Conservation (phyloP, 2,329 filamentous ascomycete species). For the Cladophialophora bantiana region DNA sequence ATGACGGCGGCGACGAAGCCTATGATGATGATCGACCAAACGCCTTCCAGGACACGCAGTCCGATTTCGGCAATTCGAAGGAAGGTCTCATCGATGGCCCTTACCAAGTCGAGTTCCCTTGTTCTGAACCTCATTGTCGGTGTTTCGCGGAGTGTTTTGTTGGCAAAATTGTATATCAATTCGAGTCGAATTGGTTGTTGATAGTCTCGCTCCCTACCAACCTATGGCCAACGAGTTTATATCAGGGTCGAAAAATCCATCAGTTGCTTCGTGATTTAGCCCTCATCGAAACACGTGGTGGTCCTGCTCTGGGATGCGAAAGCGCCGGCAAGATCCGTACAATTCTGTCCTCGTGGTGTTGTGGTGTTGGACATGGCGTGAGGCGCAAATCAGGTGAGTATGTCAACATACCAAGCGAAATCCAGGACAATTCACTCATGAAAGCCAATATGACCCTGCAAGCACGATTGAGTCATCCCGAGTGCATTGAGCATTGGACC, state of each 20-base stretch:
- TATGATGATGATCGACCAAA: slow-evolving; percentile 28
- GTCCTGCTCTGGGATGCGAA: not conserved
- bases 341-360: slow-evolving; percentile 6
- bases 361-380: not conserved
- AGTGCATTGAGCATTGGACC: not conserved
- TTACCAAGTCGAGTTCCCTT: slow-evolving; percentile 31
- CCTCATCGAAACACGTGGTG: not conserved
- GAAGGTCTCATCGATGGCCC: slow-evolving; percentile 34
- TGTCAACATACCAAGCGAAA: not conserved
- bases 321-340: not conserved
- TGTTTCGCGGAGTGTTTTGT: not conserved
- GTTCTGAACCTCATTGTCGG: slow-evolving; percentile 31
- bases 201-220: not conserved
- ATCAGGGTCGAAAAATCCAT: not conserved
- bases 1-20: slow-evolving; percentile 32
- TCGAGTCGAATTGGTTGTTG: not conserved
- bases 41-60: slow-evolving; percentile 23
- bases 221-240: not conserved
- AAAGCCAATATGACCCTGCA: not conserved
- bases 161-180: not conserved
- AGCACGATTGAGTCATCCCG: not conserved
- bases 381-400: slow-evolving; percentile 1
- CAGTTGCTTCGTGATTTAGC: not conserved
- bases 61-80: slow-evolving; percentile 31
- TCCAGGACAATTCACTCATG: not conserved